A percentile compares a stretch with the other conserved stretches of the same genome.
Conservation (phyloP, 495 filamentous ascomycete species). For the Acidiella bohemica region DNA sequence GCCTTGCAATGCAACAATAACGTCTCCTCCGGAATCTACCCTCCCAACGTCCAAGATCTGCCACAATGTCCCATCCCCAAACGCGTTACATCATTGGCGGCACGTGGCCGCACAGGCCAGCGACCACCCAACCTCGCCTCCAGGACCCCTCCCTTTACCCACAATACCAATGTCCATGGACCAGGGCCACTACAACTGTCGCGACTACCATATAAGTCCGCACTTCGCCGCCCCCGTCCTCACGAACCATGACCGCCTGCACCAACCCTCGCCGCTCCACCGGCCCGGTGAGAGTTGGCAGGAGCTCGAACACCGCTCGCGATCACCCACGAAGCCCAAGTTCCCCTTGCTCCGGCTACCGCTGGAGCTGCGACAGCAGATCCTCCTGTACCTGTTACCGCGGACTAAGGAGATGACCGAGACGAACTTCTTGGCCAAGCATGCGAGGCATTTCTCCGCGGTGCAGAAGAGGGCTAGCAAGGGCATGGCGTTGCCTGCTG, state of each 20-base stretch:
- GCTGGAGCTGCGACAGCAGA: conserved; percentile 29
- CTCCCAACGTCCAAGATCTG: no score
- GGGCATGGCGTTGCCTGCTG: neutral
- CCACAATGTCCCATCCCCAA: no score
- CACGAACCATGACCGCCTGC: neutral
- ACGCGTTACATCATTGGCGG: no score
- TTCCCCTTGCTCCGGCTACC: conserved; percentile 27
- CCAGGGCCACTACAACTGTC: conserved; percentile 18
- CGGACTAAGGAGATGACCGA: conserved; percentile 16
- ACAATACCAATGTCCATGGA: no score
- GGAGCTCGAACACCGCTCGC: conserved; percentile 16
- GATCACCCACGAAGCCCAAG: conserved; percentile 16
- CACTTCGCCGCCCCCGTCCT: conserved; percentile 8
- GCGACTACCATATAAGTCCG: conserved; percentile 16
- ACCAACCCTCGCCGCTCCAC: neutral
- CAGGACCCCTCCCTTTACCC: no score
- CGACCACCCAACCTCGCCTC: no score
- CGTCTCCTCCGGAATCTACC: no score
- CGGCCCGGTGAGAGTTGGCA: conserved; percentile 13
- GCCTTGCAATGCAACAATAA: no score
- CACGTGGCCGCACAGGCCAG: no score
- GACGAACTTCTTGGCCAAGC: conserved; percentile 8
- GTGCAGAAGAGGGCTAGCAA: conserved; percentile 10
- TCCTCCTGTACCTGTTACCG: conserved; percentile 28
- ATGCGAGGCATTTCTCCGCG: conserved; percentile 17